A percentile compares a stretch with the other conserved stretches of the same genome.
These are phyloP conservation scores for Yamadazyma dushanensis DNA, from an alignment of 1,139 yeast genomes.

Conservation along the genomic window DNA sequence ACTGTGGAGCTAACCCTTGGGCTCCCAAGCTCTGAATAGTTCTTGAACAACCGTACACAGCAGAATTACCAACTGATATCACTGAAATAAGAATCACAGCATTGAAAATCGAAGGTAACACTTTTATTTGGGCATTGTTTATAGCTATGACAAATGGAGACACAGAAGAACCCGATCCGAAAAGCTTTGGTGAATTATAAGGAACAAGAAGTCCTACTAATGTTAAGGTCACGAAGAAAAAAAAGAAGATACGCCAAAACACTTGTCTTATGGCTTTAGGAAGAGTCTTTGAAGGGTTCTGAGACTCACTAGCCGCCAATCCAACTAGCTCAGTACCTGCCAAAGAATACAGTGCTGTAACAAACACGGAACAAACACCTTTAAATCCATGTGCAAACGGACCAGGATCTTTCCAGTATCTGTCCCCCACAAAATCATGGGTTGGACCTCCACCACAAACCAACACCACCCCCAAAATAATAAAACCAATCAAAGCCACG, in stretches of 20 bases:
- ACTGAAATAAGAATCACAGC: slow-evolving; percentile 43
- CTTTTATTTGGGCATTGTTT: slow-evolving; percentile 49
- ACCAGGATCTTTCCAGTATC: slow-evolving; percentile 63
- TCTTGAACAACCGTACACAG: slow-evolving; percentile 46
- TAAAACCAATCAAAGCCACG: slow-evolving; percentile 62
- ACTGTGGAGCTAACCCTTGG: slow-evolving; percentile 41
- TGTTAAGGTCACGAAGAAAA: slow-evolving; percentile 40
- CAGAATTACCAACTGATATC: slow-evolving; percentile 45
- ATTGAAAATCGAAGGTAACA: slow-evolving; percentile 45
- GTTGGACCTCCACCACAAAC: slow-evolving; percentile 69
- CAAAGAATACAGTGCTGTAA: slow-evolving; percentile 44
- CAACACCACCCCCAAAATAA: slow-evolving; percentile 60
- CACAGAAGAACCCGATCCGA: slow-evolving; percentile 32
- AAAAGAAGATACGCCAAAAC: slow-evolving; percentile 44
- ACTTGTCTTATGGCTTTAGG: slow-evolving; percentile 46
- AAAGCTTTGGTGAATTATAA: slow-evolving; percentile 27
- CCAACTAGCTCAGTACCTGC: slow-evolving; percentile 51
- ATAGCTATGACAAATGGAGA: slow-evolving; percentile 65
- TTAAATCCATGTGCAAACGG: slow-evolving; percentile 45
- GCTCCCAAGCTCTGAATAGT: slow-evolving; percentile 42
- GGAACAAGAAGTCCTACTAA: slow-evolving; percentile 45
- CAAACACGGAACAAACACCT: slow-evolving; percentile 43
- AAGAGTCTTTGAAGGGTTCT: slow-evolving; percentile 33
- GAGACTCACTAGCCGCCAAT: slow-evolving; percentile 43
- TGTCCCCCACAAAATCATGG: slow-evolving; percentile 62